Evolutionary conservation across 1,139 yeast species (phyloP).

Genomic region (Yamadazyma mexicana): DNA sequence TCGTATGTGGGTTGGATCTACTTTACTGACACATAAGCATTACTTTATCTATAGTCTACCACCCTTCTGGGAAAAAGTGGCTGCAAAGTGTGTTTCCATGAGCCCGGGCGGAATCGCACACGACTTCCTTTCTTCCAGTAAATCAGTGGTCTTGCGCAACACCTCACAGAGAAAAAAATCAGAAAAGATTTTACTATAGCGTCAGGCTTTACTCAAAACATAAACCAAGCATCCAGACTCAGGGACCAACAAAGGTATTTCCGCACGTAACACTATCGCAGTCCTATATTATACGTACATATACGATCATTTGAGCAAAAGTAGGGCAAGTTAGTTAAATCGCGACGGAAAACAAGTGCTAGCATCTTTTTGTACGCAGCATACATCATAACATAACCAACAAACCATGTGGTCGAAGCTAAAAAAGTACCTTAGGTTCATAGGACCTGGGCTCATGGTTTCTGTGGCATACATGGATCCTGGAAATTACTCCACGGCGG

Average conservation of each 20-base stretch:
- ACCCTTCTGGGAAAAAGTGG: too few relatives aligned
- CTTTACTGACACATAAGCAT: too few relatives aligned
- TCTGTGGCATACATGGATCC: conserved; percentile 98
- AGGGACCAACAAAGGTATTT: too few relatives aligned
- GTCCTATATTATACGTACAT: too few relatives aligned
- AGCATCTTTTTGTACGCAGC: neutral
- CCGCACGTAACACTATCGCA: too few relatives aligned
- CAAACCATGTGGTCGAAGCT: conserved; percentile 15
- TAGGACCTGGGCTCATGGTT: conserved; percentile 94
- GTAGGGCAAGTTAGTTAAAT: too few relatives aligned
- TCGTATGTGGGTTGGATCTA: too few relatives aligned
- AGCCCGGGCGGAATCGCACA: neutral
- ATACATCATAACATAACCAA: neutral
- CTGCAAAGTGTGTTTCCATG: neutral
- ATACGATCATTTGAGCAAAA: too few relatives aligned
- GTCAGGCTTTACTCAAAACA: neutral
- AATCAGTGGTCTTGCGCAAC: conserved; percentile 1
- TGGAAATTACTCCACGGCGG: conserved; percentile 94
- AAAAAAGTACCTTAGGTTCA: conserved; percentile 60
- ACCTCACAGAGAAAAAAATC: neutral
- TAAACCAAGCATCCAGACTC: too few relatives aligned
- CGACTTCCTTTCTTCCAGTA: conserved; percentile 2
- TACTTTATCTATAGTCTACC: too few relatives aligned
- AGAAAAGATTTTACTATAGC: neutral
- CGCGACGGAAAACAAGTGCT: neutral